Base-by-base conservation (phyloP, 768 basidiomycete genomes). In the Panus rudis region DNA sequence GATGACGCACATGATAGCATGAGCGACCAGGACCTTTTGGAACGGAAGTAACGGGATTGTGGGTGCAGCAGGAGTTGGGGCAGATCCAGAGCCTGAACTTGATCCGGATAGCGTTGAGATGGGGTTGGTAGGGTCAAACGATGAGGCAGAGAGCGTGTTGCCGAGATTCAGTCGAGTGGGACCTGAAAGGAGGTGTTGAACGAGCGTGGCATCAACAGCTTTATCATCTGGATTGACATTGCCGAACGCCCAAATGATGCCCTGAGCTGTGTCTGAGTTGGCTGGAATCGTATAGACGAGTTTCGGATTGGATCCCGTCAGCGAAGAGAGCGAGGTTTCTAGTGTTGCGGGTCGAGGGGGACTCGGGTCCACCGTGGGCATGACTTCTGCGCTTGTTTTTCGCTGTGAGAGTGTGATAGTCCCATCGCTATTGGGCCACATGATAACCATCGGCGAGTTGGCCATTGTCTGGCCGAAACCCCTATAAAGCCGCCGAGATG, bases 391-490 rank as follows among this genome's bases (percentile, higher is more conserved):
- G 1, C 69, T 50, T 0, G 84, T 78, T 23, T 59, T 62, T 17
- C 84, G 72, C 54, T 88, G 84, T 6, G 81, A 83, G 19, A 88
- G 59, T 10, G 81, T 83, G 45, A 83, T 65, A 17, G 67, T 58
- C 7, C 78, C 78, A 50, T 83, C 76, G 12, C 62, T 58, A 53
- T 84, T 81, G 6, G 73, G 63, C 84, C 84, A 88, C 68, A 79
- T 74, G 23, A 86, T 79, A 45, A 88, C 78, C 81, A 88, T 84
- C 0, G 77, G 72, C 5, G 71, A 64, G 50, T 70, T 63, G 1
- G 67, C 56, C 81, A 83, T 81, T 44, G 59, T 51, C 8, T 46
- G 49, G 17, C 81, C 81, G 52, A 78, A 83, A 4, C 81, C 81
- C 55, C 80, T 83, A 51, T 8, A 52, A 26, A 28, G 34, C 13